A percentile compares a stretch with the other conserved stretches of the same genome.
These are phyloP conservation scores for Phtheirospermum japonicum DNA, from an alignment of 257 asterid genomes.

Conservation along the genomic window DNA sequence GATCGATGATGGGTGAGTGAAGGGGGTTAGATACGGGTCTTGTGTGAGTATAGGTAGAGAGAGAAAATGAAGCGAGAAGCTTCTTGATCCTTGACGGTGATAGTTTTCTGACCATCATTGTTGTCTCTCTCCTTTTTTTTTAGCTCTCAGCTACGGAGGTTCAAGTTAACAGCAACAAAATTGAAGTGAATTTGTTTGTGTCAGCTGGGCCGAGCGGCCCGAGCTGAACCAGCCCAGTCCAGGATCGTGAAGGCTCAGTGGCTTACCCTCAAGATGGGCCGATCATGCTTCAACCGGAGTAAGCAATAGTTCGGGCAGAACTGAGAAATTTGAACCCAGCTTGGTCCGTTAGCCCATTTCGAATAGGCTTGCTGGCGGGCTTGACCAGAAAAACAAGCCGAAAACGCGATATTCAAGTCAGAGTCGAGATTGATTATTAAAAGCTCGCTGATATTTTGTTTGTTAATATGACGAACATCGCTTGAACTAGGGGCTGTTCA, in stretches of 20 bases:
- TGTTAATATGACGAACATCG: no score
- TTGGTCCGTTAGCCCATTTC: not conserved
- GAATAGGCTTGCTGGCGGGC: no score
- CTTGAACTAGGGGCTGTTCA: no score
- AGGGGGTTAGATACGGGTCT: constrained; percentile 32
- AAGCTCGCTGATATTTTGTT: no score
- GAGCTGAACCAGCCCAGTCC: not conserved
- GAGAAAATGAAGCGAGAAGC: constrained; percentile 40
- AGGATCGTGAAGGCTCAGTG: not conserved
- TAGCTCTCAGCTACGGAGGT: not conserved
- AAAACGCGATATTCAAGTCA: no score
- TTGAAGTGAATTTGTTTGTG: not conserved
- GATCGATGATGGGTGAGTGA: constrained; percentile 18
- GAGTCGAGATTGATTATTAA: no score
- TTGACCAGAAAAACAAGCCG: no score
- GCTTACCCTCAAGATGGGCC: not conserved
- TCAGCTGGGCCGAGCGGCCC: not conserved
- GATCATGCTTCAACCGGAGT: not conserved
- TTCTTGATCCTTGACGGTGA: not conserved
- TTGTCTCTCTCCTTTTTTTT: not conserved
- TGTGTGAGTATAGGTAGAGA: constrained; percentile 32
- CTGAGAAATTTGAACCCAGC: no score
- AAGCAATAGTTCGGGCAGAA: no score
- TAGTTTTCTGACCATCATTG: not conserved
- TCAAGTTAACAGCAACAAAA: not conserved